Evolutionary conservation across 768 basidiomycete species (phyloP), one percentile per base, ranked within the genome.

Genomic region (Leccinellum rugosiceps): DNA sequence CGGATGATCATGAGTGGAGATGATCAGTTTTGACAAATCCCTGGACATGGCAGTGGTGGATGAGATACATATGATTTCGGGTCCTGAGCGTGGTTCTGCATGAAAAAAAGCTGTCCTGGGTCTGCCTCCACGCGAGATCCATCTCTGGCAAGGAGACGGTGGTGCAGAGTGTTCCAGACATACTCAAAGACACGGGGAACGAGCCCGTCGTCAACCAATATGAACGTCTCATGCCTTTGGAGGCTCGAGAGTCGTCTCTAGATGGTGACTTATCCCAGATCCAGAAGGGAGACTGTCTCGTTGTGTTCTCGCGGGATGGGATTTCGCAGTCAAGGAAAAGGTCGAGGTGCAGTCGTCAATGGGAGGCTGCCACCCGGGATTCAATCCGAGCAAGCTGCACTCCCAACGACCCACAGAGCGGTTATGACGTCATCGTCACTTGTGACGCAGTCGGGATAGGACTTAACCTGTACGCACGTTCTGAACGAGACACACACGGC

Each of bases 361-460:
- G 96, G 96, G 0, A 84, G 84, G 19, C 76, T 98, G 30, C 96
- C 96, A 0, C 95, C 96, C 0, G 96, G 98, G 71, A 84, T 93
- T 52, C 79, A 96, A 32, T 92, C 87, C 58, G 90, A 94, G 66
- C 96, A 99, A 70, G 96, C 96, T 1, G 83, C 85, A 10, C 78
- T 93, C 35, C 98, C 80, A 98, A 99, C 65, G 84, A 92, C 58
- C 85, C 84, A 83, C n/a, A 41, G 25, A 91, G 87, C 19, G 87
- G 85, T 2, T 92, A 89, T 65, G 90, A 96, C 64, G 87, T 98
- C n/a, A n/a, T n/a, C n/a, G n/a, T n/a, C n/a, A n/a, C n/a, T n/a
- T n/a, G n/a, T n/a, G n/a, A n/a, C n/a, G n/a, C n/a, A 0, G 87
- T 98, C 50, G 96, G 96, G 2, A 95, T 99, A 93, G 97, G 97